Conservation (phyloP, 2,329 filamentous ascomycete genomes). For the Nemania bipapillata region DNA sequence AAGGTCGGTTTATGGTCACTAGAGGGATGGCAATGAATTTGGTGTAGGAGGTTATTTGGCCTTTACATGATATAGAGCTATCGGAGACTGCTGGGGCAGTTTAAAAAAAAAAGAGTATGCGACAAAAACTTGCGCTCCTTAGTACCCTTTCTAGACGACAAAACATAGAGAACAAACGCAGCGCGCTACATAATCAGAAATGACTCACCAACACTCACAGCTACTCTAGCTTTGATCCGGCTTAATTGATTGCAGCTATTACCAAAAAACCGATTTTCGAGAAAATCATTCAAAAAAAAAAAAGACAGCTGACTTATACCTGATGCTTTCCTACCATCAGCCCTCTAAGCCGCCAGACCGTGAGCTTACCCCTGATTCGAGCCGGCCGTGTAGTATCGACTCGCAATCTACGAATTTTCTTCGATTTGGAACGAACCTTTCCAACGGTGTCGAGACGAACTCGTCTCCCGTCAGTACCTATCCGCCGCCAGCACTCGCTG, state of each 20-base stretch:
- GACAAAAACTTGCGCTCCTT: not conserved
- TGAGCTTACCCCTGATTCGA: constrained; percentile 14
- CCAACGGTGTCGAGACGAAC: not conserved
- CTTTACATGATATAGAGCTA: constrained; percentile 1
- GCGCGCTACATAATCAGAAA: too few relatives aligned
- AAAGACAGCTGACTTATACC: not conserved
- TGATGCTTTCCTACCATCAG: constrained; percentile 8
- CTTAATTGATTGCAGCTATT: too few relatives aligned
- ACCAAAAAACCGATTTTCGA: too few relatives aligned
- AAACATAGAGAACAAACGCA: too few relatives aligned
- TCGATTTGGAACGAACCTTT: not conserved
- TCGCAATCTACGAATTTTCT: not conserved
- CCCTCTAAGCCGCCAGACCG: constrained; percentile 14
- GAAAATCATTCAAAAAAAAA: too few relatives aligned
- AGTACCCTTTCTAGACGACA: too few relatives aligned
- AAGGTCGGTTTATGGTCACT: not conserved
- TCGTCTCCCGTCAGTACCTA: constrained; percentile 17
- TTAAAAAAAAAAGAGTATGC: not conserved
- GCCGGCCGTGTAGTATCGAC: not conserved
- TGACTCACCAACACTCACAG: too few relatives aligned
- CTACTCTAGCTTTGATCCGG: too few relatives aligned
- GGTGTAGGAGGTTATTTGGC: not conserved
- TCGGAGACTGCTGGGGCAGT: not conserved
- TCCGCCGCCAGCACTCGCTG: constrained; percentile 22
- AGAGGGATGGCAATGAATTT: not conserved